Percentiles rank a stretch among this genome's conserved stretches.
Conservation (phyloP, 306 rosid genomes). For the Prunus salicina region DNA sequence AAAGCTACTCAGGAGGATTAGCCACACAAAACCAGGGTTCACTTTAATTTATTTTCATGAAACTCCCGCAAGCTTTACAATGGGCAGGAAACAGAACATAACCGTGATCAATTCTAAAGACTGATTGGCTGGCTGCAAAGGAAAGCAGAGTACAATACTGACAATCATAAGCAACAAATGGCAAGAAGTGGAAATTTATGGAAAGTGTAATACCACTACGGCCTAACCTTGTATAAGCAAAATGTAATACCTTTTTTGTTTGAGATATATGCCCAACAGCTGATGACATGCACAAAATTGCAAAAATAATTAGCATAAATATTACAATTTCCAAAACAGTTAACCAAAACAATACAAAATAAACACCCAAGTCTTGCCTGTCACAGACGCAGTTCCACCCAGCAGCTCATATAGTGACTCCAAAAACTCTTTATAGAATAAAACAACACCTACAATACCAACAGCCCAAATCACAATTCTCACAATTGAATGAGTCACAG, state of each 20-base stretch:
- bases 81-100: not conserved
- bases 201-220: not conserved
- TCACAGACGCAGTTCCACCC: slow-evolving; percentile 67
- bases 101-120: not conserved
- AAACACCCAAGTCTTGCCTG: slow-evolving; percentile 54
- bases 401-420: slow-evolving; percentile 75
- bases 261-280: slow-evolving; percentile 81
- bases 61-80: not conserved
- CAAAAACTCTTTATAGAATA: slow-evolving; percentile 73
- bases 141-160: not conserved
- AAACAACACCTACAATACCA: slow-evolving; percentile 48
- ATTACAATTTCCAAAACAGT: slow-evolving; percentile 6
- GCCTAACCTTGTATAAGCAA: slow-evolving; percentile 9
- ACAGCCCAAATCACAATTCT: not conserved
- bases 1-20: not conserved
- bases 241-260: slow-evolving; percentile 52
- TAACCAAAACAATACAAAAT: not conserved
- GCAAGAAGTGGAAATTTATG: not conserved
- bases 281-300: slow-evolving; percentile 32
- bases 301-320: slow-evolving; percentile 27
- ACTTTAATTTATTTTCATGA: not conserved
- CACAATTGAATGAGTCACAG: slow-evolving; percentile 15
- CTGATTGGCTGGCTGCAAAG: not conserved
- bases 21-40: not conserved
- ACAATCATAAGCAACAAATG: not conserved